These are phyloP conservation scores for Arthrobotrys entomopaga DNA, from an alignment of 2,329 filamentous ascomycete genomes.

Conservation along the genomic window DNA sequence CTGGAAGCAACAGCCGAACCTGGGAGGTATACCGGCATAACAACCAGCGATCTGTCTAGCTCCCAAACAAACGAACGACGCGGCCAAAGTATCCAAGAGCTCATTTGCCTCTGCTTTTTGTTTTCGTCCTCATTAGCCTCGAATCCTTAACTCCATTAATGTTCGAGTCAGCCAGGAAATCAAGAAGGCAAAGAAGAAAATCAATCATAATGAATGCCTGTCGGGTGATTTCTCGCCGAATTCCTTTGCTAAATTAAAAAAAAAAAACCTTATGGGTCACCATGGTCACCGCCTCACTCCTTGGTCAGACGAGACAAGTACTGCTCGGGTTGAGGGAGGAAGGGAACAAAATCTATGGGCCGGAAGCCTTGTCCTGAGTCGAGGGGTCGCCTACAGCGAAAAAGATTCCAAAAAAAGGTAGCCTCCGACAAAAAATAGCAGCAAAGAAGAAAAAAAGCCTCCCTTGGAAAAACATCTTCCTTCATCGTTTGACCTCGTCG, in stretches of 20 bases:
- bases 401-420: slow-evolving; percentile 37
- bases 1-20: slow-evolving; percentile 51
- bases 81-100: neutral
- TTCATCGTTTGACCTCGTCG: slow-evolving; percentile 5
- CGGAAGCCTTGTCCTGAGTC: slow-evolving; percentile 10
- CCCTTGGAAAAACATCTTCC: slow-evolving; percentile 22
- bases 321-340: neutral
- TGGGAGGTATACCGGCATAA: slow-evolving; percentile 23
- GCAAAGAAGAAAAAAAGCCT: slow-evolving; percentile 20
- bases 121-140: too few species aligned
- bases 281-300: slow-evolving; percentile 32
- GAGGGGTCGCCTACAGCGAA: slow-evolving; percentile 32
- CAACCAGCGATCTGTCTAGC: neutral
- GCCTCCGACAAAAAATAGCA: slow-evolving; percentile 30
- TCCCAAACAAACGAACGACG: neutral
- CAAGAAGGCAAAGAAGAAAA: slow-evolving; percentile 12
- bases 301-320: slow-evolving; percentile 15
- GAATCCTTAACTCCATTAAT: too few species aligned
- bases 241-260: slow-evolving; percentile 1
- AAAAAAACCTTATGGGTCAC: slow-evolving; percentile 7
- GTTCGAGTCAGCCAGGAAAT: too few species aligned
- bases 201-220: neutral
- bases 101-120: too few species aligned
- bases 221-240: slow-evolving; percentile 43
- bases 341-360: neutral